Percentiles rank a stretch among this genome's conserved stretches.
These are phyloP conservation scores for Mycena pura DNA, from an alignment of 768 basidiomycete species.

Conservation along the genomic window DNA sequence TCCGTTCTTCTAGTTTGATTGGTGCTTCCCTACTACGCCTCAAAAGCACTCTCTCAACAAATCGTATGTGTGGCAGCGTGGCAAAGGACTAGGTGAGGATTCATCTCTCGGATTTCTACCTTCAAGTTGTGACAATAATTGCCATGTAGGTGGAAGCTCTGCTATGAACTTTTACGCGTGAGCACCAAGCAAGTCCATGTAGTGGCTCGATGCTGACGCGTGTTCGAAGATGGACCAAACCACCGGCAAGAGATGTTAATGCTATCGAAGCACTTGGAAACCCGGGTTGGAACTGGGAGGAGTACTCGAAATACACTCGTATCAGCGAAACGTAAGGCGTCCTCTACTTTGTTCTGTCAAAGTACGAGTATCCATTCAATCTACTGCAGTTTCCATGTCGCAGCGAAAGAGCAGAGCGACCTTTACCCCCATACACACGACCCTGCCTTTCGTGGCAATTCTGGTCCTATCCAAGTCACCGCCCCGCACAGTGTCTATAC, in stretches of 20 bases:
- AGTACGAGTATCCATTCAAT: not conserved
- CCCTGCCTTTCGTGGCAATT: constrained; percentile 29
- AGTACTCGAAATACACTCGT: constrained; percentile 44
- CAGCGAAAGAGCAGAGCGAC: constrained; percentile 32
- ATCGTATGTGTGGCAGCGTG: constrained; percentile 36
- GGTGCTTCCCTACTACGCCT: constrained; percentile 39
- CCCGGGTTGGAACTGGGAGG: constrained; percentile 60
- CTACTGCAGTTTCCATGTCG: constrained; percentile 33
- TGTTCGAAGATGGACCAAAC: constrained; percentile 34
- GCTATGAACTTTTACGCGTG: constrained; percentile 47
- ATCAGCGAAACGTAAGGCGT: constrained; percentile 43
- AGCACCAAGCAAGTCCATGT: constrained; percentile 25
- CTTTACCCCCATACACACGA: constrained; percentile 36
- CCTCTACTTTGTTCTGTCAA: not conserved
- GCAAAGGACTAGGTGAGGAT: constrained; percentile 38
- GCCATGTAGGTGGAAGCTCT: constrained; percentile 47
- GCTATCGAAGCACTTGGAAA: constrained; percentile 57
- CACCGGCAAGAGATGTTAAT: constrained; percentile 38
- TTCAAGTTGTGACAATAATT: not conserved
- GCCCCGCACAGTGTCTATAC: constrained; percentile 33
- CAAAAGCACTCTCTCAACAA: constrained; percentile 35
- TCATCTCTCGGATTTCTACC: not conserved
- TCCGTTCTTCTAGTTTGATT: constrained; percentile 40
- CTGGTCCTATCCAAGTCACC: constrained; percentile 37
- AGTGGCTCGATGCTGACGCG: constrained; percentile 27